phyloP scores from a whole-genome alignment of 2,329 filamentous ascomycete genomes.

The Pestalotiopsis sp. region DNA sequence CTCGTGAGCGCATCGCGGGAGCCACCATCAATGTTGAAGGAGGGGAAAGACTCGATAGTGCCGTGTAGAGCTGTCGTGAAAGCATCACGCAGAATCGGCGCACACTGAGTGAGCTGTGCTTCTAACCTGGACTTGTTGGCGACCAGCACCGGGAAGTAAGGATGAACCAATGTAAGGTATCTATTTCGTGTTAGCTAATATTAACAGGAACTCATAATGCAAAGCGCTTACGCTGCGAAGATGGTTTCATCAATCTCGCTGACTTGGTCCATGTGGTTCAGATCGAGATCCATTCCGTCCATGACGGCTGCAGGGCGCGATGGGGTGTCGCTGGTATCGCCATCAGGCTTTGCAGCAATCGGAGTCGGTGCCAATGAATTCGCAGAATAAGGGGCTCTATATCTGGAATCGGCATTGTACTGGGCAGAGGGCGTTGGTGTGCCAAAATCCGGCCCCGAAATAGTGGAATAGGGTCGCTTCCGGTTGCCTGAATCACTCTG shows the following conservation, averaged over 20 bases:
- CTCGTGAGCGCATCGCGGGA: conserved; percentile 33
- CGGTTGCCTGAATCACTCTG: conserved; percentile 45
- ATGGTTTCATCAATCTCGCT: conserved; percentile 46
- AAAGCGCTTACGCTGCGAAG: conserved; percentile 45
- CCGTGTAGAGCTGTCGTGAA: conserved; percentile 66
- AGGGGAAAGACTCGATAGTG: conserved; percentile 57
- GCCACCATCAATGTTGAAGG: conserved; percentile 36
- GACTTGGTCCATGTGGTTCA: conserved; percentile 33
- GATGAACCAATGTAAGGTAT: conserved; percentile 68
- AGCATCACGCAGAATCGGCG: conserved; percentile 60
- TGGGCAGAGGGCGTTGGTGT: conserved; percentile 46
- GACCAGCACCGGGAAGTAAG: conserved; percentile 68
- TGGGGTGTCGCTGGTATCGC: conserved; percentile 30
- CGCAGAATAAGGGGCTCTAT: conserved; percentile 36
- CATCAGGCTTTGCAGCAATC: conserved; percentile 38
- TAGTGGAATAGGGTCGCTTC: conserved; percentile 39
- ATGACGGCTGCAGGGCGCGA: conserved; percentile 37
- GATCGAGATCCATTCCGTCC: conserved; percentile 30
- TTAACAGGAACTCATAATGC: background rate
- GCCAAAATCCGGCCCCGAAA: conserved; percentile 35
- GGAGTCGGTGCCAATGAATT: conserved; percentile 51
- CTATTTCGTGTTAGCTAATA: conserved; percentile 35
- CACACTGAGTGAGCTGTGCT: conserved; percentile 58
- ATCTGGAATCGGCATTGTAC: conserved; percentile 46
- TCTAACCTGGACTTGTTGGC: conserved; percentile 58